phyloP scores from a whole-genome alignment of 2,329 filamentous ascomycete genomes.

The Alternaria consortialis region DNA sequence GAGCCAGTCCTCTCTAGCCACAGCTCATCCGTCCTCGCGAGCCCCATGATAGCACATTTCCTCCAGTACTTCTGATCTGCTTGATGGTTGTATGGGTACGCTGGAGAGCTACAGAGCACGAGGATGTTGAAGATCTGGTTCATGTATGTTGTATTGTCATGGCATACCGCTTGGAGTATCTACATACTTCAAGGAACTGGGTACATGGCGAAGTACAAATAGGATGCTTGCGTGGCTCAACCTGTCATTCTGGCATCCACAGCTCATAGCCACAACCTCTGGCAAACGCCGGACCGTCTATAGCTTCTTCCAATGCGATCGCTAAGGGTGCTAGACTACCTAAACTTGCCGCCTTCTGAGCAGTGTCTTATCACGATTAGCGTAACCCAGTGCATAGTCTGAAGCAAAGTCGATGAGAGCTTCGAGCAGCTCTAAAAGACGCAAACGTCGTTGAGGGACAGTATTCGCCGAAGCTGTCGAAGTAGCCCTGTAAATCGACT shows the following conservation, averaged over 20 bases:
- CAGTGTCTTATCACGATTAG: too few species aligned
- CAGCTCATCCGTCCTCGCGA: constrained; percentile 6
- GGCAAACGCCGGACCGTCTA: neutral
- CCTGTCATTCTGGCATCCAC: neutral
- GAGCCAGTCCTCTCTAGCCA: constrained; percentile 4
- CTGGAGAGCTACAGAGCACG: neutral
- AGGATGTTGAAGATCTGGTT: neutral
- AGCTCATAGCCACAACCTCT: neutral
- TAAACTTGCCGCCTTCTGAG: too few species aligned
- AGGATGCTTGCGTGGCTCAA: neutral
- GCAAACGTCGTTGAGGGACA: too few species aligned
- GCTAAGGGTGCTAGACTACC: too few species aligned
- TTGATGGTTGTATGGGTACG: neutral
- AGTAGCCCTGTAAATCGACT: constrained; percentile 54
- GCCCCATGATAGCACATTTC: constrained; percentile 1
- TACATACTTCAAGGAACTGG: neutral
- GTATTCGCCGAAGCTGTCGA: constrained; percentile 54
- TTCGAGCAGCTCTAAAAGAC: too few species aligned
- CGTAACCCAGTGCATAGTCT: neutral
- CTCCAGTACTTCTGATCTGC: constrained; percentile 9
- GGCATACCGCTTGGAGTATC: neutral
- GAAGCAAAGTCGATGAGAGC: neutral
- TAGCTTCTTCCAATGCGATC: too few species aligned
- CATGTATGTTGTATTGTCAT: neutral
- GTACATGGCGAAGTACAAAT: neutral